These are phyloP conservation scores for Microsporum audouinii DNA, from an alignment of 2,329 filamentous ascomycete genomes.

Conservation along the genomic window DNA sequence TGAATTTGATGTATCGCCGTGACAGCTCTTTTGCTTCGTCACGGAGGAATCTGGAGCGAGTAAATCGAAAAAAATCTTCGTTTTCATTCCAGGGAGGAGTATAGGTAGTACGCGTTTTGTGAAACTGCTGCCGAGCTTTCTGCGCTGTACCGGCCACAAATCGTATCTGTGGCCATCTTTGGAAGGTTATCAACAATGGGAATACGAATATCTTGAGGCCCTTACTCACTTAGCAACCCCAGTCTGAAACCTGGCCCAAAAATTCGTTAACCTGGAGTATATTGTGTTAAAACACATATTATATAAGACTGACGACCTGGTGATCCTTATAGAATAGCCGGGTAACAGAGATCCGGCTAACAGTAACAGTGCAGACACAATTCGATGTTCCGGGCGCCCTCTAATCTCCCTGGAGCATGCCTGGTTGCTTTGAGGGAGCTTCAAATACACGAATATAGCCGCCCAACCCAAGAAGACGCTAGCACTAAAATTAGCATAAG, in stretches of 20 bases:
- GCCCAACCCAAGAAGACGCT: too few species aligned
- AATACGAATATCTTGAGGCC: neutral
- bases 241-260: neutral
- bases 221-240: neutral
- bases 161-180: neutral
- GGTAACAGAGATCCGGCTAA: neutral
- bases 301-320: neutral
- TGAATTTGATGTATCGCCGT: constrained; percentile 7
- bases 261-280: neutral
- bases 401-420: too few species aligned
- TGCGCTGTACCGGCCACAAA: too few species aligned
- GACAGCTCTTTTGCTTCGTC: constrained; percentile 18
- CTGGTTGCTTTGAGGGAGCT: too few species aligned
- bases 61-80: constrained; percentile 21
- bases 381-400: too few species aligned
- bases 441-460: too few species aligned
- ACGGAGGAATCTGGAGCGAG: constrained; percentile 20
- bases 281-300: neutral
- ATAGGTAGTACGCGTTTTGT: neutral
- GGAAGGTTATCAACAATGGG: neutral
- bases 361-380: too few species aligned
- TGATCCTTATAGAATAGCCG: neutral
- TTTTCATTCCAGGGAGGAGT: constrained; percentile 3
- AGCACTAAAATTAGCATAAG: too few species aligned
- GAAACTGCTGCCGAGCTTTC: neutral